Conservation (phyloP, 768 basidiomycete species). For the Rhodosporidiobolus odoratus region DNA sequence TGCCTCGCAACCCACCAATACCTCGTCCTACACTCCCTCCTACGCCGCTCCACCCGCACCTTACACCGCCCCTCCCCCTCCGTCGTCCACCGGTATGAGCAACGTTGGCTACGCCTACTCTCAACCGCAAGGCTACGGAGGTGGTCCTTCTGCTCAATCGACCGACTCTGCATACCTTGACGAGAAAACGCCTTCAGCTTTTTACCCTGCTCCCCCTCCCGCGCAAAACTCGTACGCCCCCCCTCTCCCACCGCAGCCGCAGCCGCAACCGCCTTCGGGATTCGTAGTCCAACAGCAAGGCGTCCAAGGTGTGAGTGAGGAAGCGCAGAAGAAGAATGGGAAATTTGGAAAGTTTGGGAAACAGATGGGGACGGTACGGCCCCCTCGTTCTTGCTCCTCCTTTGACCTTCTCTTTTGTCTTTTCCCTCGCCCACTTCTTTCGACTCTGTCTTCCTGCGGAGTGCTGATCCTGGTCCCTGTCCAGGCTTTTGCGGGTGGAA, state of each 20-base stretch:
- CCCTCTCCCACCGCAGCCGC: slow-evolving; percentile 11
- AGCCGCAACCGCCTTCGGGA: neutral
- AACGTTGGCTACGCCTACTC: neutral
- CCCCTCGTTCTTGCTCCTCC: too few species aligned
- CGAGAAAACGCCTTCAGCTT: neutral
- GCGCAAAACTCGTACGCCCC: neutral
- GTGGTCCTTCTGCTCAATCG: neutral
- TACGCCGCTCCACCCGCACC: neutral
- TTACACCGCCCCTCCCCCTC: neutral
- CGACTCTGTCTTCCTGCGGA: neutral
- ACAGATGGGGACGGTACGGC: too few species aligned
- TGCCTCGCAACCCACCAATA: neutral
- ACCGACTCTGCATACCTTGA: neutral
- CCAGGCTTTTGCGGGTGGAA: slow-evolving; percentile 56
- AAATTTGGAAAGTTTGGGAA: neutral
- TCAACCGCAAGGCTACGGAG: slow-evolving; percentile 17
- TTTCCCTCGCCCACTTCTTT: neutral
- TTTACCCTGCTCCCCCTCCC: neutral
- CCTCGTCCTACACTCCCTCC: neutral
- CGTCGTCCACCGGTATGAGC: neutral
- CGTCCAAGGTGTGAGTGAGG: neutral
- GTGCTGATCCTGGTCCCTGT: too few species aligned
- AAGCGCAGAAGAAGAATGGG: neutral
- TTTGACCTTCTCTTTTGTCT: neutral
- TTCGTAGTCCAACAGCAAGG: neutral